phyloP scores from a whole-genome alignment of 2,329 filamentous ascomycete species.

The Fusarium bactridioides region DNA sequence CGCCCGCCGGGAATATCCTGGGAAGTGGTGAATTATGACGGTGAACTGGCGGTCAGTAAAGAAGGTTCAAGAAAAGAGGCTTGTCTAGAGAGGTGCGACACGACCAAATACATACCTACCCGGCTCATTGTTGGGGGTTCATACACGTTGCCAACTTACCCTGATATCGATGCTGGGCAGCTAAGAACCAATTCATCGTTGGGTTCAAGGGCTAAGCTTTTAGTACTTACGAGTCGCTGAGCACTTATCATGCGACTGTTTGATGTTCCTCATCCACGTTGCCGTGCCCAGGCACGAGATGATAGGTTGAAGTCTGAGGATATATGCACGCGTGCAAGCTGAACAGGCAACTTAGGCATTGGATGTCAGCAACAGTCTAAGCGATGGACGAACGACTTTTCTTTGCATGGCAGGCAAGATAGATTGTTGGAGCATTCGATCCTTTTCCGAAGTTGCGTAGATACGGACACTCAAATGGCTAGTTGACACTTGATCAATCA shows the following conservation, averaged over 20 bases:
- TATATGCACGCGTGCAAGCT: conserved; percentile 10
- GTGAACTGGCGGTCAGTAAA: conserved; percentile 60
- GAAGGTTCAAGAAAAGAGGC: conserved; percentile 15
- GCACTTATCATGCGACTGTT: conserved; percentile 22
- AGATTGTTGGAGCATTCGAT: neutral
- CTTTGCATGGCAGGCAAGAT: neutral
- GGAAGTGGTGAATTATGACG: conserved; percentile 26
- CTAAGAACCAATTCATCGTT: conserved; percentile 4
- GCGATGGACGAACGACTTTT: neutral
- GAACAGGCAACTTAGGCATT: neutral
- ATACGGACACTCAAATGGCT: neutral
- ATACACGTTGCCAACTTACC: conserved; percentile 20
- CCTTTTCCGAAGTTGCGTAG: neutral
- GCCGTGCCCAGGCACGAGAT: conserved; percentile 2
- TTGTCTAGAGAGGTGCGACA: conserved; percentile 20
- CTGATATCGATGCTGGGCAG: conserved; percentile 1
- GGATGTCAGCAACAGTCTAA: neutral
- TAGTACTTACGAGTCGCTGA: conserved; percentile 12
- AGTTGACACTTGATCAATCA: neutral
- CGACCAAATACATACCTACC: conserved; percentile 21
- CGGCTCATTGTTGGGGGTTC: neutral
- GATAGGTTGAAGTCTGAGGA: neutral
- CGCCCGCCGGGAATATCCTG: conserved; percentile 36
- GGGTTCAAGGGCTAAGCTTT: conserved; percentile 29
- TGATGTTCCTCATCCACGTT: conserved; percentile 19